Percentiles rank a stretch among this genome's conserved stretches.
phyloP scores from a whole-genome alignment of 2,329 filamentous ascomycete species.

The Cladosporium oxysporum region DNA sequence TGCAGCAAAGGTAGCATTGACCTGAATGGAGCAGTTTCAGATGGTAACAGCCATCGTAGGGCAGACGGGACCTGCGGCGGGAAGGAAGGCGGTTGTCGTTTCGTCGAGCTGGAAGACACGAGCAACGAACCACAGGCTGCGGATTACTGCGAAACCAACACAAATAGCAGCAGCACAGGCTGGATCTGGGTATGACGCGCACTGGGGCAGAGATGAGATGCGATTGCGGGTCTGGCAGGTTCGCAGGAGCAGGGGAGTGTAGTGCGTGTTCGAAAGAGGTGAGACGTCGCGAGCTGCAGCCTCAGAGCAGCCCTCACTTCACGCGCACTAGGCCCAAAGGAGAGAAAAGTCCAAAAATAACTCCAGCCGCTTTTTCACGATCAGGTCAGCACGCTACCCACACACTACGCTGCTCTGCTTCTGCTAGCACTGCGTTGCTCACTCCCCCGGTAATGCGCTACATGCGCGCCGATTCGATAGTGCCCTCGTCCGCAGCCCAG shows the following conservation, averaged over 20 bases:
- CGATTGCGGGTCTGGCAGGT: slow-evolving; percentile 8
- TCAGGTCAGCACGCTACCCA: slow-evolving; percentile 18
- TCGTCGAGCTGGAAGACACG: slow-evolving; percentile 6
- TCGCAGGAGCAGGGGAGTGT: background rate
- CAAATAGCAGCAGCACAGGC: slow-evolving; percentile 20
- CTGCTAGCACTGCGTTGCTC: slow-evolving; percentile 5
- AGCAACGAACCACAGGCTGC: slow-evolving; percentile 8
- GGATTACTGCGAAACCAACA: slow-evolving; percentile 7
- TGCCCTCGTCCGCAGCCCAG: slow-evolving; percentile 8
- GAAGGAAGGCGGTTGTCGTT: slow-evolving; percentile 18
- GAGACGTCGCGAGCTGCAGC: slow-evolving; percentile 16
- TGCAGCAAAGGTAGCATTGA: slow-evolving; percentile 4
- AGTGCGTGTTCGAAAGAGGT: slow-evolving; percentile 2
- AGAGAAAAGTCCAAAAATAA: slow-evolving; percentile 11
- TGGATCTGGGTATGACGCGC: slow-evolving; percentile 5
- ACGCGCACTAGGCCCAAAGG: background rate
- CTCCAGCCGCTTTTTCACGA: slow-evolving; percentile 9
- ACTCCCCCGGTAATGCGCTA: slow-evolving; percentile 8
- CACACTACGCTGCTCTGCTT: slow-evolving; percentile 4
- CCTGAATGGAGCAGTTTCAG: background rate
- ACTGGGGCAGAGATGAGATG: slow-evolving; percentile 1
- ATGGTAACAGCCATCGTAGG: slow-evolving; percentile 2
- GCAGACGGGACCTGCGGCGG: slow-evolving; percentile 17
- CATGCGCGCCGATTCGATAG: slow-evolving; percentile 16
- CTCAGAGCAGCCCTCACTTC: slow-evolving; percentile 11